Evolutionary conservation across 2,329 filamentous ascomycete species (phyloP), one percentile per base, ranked within the genome.

Genomic region (Metarhizium humberi): DNA sequence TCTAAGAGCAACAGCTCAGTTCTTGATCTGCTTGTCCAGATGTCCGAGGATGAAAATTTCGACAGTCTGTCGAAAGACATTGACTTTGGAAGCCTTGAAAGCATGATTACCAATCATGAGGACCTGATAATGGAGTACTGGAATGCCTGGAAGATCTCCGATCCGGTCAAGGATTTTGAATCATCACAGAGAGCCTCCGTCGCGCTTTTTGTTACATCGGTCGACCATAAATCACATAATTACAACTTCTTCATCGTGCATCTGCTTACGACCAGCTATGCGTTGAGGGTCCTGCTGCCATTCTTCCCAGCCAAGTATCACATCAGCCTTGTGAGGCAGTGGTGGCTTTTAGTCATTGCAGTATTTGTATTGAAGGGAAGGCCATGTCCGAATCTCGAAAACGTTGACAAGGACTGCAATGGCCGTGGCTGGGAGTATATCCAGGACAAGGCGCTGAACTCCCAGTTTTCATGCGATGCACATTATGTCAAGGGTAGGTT

Each of bases 221-320:
- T 84, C 2, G 66, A 75, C 38, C 77, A 75, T 3, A 78, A 78
- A 13, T 78, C 78, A 13, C 79, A 86, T 54, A 75, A 82, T 34
- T 95, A 91, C 71, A 89, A 94, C 71, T 92, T 95, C 72, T 90
- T 90, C 71, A 71, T 92, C 46, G 85, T 88, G 4, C 90, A 96
- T 66, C 69, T 94, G 7, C 77, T 99, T 36, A 95, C 90, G 0
- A 87, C 88, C 20, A 92, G 87, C 57, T 91, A 99, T 67, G 92
- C 94, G 0, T 81, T 96, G 13, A 82, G 94, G n/a, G 82, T 95
- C 29, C 71, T 99, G 5, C 75, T 99, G 3, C 90, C 94, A 0
- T 70, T 90, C 40, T 74, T 96, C 11, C 90, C 91, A 0, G 71
- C 78, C 14, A 81, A 83, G 63, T 86, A 85, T 63, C 92, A 96